Conservation (phyloP, 2,329 filamentous ascomycete species). For the Aspergillus novoparasiticus region DNA sequence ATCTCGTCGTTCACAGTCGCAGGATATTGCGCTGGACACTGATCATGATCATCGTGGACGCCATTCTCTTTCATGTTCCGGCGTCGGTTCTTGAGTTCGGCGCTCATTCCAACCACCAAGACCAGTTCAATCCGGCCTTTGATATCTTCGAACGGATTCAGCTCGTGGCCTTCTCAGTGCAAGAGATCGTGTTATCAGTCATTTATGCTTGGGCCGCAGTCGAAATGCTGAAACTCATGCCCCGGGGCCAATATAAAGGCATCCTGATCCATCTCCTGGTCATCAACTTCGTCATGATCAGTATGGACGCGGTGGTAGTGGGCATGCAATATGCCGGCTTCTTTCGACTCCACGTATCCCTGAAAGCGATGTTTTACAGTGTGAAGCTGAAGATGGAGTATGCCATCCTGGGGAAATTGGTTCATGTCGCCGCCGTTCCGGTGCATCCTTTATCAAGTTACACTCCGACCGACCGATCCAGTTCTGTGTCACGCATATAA, state of each 20-base stretch:
- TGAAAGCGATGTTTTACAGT: not conserved
- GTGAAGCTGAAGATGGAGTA: conserved; percentile 2
- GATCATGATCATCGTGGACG: not conserved
- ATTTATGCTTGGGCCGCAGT: not conserved
- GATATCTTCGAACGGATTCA: conserved; percentile 1
- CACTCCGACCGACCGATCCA: not conserved
- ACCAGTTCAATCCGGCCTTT: not conserved
- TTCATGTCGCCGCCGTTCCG: not conserved
- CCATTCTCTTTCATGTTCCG: not conserved
- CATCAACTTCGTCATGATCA: not conserved
- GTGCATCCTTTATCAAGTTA: not conserved
- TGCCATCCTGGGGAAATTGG: not conserved
- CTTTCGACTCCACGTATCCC: not conserved
- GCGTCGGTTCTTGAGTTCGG: conserved; percentile 1
- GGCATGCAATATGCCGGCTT: not conserved
- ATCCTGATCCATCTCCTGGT: not conserved
- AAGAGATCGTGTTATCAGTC: not conserved
- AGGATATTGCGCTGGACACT: not conserved
- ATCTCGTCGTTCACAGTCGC: conserved; percentile 3
- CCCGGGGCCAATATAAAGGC: not conserved
- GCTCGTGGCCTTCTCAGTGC: not conserved
- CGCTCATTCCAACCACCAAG: not conserved
- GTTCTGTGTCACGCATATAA: not conserved
- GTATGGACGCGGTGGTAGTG: not conserved
- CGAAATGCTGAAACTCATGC: not conserved